Conservation (phyloP, 805 yeast genomes). For the Ogataea neopini region DNA sequence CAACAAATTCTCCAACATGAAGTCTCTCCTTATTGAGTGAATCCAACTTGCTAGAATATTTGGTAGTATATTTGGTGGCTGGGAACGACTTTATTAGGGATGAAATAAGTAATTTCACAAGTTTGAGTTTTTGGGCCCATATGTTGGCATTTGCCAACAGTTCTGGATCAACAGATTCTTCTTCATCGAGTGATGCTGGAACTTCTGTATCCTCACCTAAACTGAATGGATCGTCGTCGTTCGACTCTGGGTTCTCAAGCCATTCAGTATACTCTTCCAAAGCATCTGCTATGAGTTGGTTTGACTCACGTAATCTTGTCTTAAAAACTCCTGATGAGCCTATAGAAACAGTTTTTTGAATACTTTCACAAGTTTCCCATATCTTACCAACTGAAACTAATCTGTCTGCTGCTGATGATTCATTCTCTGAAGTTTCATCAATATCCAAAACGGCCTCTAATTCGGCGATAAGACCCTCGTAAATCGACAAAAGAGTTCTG, state of each 20-base stretch:
- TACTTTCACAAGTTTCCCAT: slow-evolving; percentile 65
- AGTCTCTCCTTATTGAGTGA: slow-evolving; percentile 44
- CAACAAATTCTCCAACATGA: slow-evolving; percentile 47
- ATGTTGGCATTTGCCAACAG: slow-evolving; percentile 38
- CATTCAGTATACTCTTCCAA: slow-evolving; percentile 69
- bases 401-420: slow-evolving; percentile 40
- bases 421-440: slow-evolving; percentile 17
- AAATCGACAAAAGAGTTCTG: slow-evolving; percentile 16
- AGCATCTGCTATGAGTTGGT: slow-evolving; percentile 57
- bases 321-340: slow-evolving; percentile 60
- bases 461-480: slow-evolving; percentile 23
- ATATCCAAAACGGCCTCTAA: slow-evolving; percentile 15
- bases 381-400: slow-evolving; percentile 63
- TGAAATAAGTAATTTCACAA: slow-evolving; percentile 57
- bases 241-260: slow-evolving; percentile 58
- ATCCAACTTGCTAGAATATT: slow-evolving; percentile 47
- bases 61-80: slow-evolving; percentile 24
- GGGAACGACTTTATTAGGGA: slow-evolving; percentile 63
- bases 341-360: slow-evolving; percentile 41
- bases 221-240: slow-evolving; percentile 56
- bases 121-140: slow-evolving; percentile 55
- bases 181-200: slow-evolving; percentile 25
- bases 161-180: slow-evolving; percentile 25
- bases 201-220: slow-evolving; percentile 26
- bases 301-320: slow-evolving; percentile 44